Evolutionary conservation across 106 monocot genomes (phyloP), one percentile per base, ranked within the genome.

Genomic region (Hemerocallis citrina): DNA sequence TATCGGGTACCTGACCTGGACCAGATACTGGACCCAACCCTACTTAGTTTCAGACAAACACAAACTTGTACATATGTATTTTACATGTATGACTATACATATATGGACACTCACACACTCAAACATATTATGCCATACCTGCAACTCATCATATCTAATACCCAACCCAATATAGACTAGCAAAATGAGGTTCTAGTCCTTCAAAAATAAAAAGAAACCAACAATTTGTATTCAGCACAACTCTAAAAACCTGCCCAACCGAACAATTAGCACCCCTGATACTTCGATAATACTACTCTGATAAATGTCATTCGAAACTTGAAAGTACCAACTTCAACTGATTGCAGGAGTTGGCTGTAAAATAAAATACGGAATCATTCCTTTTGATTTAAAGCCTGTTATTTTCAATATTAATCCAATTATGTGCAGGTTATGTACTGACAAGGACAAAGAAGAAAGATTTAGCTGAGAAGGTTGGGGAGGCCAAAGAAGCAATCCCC

Each of bases 391-490:
- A n/a, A n/a, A n/a, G 19, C 8, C 17, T 1, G 10, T n/a, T 34
- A 33, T 31, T 1, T 55, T 40, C 41, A 24, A 21, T 13, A 32
- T 40, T 4, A 40, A 10, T 6, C 37, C 11, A 9, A 34, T 27
- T 3, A 28, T 43, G 44, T 63, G 70, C 66, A 83, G 82, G 55
- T 58, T 83, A 83, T 28, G 70, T 78, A 34, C 62, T 83, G 47
- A 31, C 70, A 52, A 66, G 78, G 25, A 78, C 82, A 32, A 57
- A 43, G 41, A 66, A 66, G 22, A 74, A 78, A 31, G 40, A 69
- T 19, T 24, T 64, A 27, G 38, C 74, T 55, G 60, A 70, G 41
- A 69, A 77, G 27, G 66, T 61, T 28, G 64, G 34, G 34, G 63
- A 68, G 27, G 10, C 36, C 41, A 41, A 33, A 15, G 68, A 42